These are phyloP conservation scores for Nakazawaea anatomiae DNA, from an alignment of 805 yeast genomes.

Conservation along the genomic window DNA sequence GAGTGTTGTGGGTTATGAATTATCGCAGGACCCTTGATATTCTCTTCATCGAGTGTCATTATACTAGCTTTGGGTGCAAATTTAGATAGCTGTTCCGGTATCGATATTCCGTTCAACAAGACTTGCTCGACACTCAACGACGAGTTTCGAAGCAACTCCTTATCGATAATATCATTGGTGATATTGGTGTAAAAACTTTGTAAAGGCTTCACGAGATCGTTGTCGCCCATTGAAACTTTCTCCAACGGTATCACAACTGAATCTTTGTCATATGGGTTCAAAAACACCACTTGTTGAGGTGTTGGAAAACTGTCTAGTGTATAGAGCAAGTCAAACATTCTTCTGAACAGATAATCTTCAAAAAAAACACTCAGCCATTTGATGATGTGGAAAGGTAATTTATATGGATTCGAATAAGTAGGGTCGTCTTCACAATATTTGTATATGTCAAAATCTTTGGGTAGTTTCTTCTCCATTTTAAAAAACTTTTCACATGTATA, in stretches of 20 bases:
- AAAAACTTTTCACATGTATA: not conserved
- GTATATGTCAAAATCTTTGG: not conserved
- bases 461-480: not conserved
- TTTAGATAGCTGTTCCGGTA: not conserved
- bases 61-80: not conserved
- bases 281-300: conserved; percentile 3
- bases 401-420: not conserved
- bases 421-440: conserved; percentile 1
- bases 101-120: not conserved
- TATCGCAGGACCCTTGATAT: not conserved
- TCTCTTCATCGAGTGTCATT: not conserved
- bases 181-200: conserved; percentile 2
- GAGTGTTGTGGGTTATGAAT: not conserved
- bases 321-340: conserved; percentile 3
- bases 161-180: not conserved
- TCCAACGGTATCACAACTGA: not conserved
- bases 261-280: not conserved
- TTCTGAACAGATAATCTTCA: conserved; percentile 1
- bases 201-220: not conserved
- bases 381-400: conserved; percentile 1
- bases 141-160: not conserved
- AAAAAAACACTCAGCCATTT: not conserved
- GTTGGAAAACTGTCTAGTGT: not conserved
- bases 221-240: not conserved
- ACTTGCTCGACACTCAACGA: not conserved